Percentiles rank a stretch among this genome's conserved stretches.
These are phyloP conservation scores for Exophiala dermatitidis DNA, from an alignment of 2,329 filamentous ascomycete species.

Conservation along the genomic window DNA sequence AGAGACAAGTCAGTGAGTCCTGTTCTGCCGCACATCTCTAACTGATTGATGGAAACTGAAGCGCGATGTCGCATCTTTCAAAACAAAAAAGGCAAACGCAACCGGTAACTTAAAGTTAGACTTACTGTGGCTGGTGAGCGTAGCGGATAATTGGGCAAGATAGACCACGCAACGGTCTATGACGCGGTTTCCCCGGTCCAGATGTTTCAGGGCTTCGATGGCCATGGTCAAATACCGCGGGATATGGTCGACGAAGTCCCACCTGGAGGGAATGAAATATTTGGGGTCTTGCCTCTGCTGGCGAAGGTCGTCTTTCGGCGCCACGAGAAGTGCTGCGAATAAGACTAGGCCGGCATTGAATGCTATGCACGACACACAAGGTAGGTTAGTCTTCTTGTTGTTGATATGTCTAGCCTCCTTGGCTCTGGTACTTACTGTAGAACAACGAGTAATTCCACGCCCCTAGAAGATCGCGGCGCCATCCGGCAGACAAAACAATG, in stretches of 20 bases:
- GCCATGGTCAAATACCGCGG: constrained; percentile 7
- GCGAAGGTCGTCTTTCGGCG: not conserved
- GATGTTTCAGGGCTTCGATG: constrained; percentile 8
- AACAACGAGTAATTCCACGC: constrained; percentile 33
- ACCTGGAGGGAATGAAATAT: too few relatives aligned
- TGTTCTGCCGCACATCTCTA: too few relatives aligned
- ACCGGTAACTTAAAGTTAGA: too few relatives aligned
- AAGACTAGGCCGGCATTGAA: constrained; percentile 14
- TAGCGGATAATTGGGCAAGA: not conserved
- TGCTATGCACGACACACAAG: not conserved
- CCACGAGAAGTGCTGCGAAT: not conserved
- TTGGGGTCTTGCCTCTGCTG: not conserved
- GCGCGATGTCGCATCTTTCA: too few relatives aligned
- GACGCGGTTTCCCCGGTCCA: constrained; percentile 13
- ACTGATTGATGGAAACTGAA: too few relatives aligned
- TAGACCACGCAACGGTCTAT: constrained; percentile 11
- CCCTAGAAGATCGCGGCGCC: constrained; percentile 28
- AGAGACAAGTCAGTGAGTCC: too few relatives aligned
- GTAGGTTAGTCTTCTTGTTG: not conserved
- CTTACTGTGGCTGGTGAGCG: too few relatives aligned
- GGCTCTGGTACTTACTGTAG: constrained; percentile 29
- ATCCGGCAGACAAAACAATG: constrained; percentile 19
- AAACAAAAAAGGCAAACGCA: too few relatives aligned
- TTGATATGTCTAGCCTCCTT: not conserved
- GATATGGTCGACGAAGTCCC: constrained; percentile 2